Base-by-base conservation (phyloP, 768 basidiomycete species). In the Boletus vermiculosoides region DNA sequence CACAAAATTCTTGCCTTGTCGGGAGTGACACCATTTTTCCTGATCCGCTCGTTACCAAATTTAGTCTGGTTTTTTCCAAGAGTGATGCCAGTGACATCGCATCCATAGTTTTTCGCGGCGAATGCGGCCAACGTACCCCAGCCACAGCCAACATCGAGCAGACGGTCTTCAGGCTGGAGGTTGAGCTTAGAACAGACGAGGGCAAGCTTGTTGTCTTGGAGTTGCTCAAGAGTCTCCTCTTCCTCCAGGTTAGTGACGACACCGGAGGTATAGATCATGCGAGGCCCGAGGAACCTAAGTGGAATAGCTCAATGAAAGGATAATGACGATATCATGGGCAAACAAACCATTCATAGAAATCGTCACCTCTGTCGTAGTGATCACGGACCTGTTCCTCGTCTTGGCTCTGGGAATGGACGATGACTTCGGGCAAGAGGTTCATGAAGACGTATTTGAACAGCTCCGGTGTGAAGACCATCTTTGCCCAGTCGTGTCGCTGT, bases 251-350 rank as follows among this genome's bases (percentile, higher is more conserved):
- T 85, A 25, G 77, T 76, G 54, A 98, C 82, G 51, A 99, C 80
- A 61, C 97, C 97, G 28, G 92, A 95, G 12, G 97, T 99, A 73
- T 98, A 99, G 69, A 99, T 85, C 96, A 97, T 97, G 58, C 92
- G 89, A 6, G 91, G 90, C 11, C 94, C 94, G 42, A 97, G 82
- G 83, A 96, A 96, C 90, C 88, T 89, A 25, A 5, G 2, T 15
- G 12, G 8, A 42, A 54, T 5, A 48, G 3, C 3, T 60, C 5
- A 54, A 15, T 15, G 1, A 34, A 15, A 15, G 23, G 1, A 30
- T 0, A 11, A 10, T 4, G 7, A 53, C 18, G 16, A 0, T 16
- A n/a, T 33, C 1, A n/a, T 7, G 36, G 2, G 8, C 2, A 50
- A 46, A 57, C 52, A 20, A 30, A 53, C 94, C 95, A 97, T 65